phyloP scores from a whole-genome alignment of 495 filamentous ascomycete genomes.

The Podospora bellae-mahoneyi region DNA sequence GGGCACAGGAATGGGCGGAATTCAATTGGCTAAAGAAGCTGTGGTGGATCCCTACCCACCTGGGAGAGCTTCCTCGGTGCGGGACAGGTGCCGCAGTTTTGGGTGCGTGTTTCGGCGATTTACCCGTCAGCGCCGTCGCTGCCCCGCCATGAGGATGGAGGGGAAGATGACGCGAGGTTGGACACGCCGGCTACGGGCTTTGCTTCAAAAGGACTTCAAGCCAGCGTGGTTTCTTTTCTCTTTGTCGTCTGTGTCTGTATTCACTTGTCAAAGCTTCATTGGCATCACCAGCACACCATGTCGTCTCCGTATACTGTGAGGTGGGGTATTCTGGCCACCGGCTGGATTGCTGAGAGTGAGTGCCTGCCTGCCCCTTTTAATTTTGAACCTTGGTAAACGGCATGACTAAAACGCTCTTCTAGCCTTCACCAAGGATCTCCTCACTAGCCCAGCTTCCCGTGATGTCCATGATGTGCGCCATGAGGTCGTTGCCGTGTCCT shows the following conservation, averaged over 20 bases:
- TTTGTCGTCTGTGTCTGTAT: neutral
- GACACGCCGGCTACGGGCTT: neutral
- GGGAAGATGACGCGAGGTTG: slow-evolving; percentile 7
- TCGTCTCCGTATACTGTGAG: slow-evolving; percentile 57
- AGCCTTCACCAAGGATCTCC: slow-evolving; percentile 82
- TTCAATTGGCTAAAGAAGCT: slow-evolving; percentile 9
- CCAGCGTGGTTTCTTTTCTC: slow-evolving; percentile 4
- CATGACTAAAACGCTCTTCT: slow-evolving; percentile 11
- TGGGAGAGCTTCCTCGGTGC: neutral
- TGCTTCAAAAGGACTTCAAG: slow-evolving; percentile 11
- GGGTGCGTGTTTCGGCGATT: slow-evolving; percentile 27
- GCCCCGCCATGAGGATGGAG: slow-evolving; percentile 25
- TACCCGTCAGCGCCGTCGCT: slow-evolving; percentile 30
- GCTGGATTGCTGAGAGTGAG: slow-evolving; percentile 71
- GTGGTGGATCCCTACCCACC: slow-evolving; percentile 4
- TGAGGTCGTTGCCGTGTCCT: slow-evolving; percentile 75
- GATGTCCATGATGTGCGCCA: slow-evolving; percentile 72
- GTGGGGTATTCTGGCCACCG: slow-evolving; percentile 85
- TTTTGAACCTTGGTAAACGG: neutral
- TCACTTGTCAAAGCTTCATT: neutral
- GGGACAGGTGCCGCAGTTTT: slow-evolving; percentile 15
- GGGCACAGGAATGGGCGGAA: neutral
- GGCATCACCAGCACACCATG: slow-evolving; percentile 29
- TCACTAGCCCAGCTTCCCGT: slow-evolving; percentile 69
- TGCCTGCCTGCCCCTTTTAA: slow-evolving; percentile 5